Evolutionary conservation across 805 yeast species (phyloP).

Genomic region (Naumovozyma baii): DNA sequence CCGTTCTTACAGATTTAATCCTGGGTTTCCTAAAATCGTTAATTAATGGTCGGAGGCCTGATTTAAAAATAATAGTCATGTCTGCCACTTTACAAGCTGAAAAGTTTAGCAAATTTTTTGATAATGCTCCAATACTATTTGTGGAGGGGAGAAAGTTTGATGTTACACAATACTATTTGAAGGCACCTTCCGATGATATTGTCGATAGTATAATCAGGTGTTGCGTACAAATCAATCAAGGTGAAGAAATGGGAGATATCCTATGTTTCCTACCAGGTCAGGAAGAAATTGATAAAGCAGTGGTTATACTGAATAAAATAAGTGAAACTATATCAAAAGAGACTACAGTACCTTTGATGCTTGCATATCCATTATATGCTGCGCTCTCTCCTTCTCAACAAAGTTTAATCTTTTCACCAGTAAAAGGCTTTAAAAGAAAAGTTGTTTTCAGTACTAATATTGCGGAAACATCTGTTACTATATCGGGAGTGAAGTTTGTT

Average conservation of each 20-base stretch:
- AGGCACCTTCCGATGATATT: conserved; percentile 62
- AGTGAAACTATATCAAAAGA: conserved; percentile 61
- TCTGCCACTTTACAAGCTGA: conserved; percentile 92
- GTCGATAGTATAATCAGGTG: conserved; percentile 71
- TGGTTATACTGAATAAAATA: conserved; percentile 45
- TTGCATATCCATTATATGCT: conserved; percentile 83
- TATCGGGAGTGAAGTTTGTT: conserved; percentile 87
- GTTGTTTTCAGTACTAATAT: conserved; percentile 88
- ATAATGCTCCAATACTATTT: conserved; percentile 69
- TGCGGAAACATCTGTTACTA: conserved; percentile 96
- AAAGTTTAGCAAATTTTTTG: conserved; percentile 67
- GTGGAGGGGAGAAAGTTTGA: conserved; percentile 87
- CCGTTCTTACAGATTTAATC: conserved; percentile 79
- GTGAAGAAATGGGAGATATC: conserved; percentile 81
- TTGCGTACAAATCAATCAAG: conserved; percentile 65
- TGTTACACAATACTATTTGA: conserved; percentile 62
- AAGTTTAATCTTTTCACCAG: conserved; percentile 61
- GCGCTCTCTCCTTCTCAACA: conserved; percentile 84
- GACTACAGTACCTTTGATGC: conserved; percentile 52
- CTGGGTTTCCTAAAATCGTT: conserved; percentile 80
- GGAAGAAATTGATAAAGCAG: conserved; percentile 89
- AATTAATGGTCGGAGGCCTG: conserved; percentile 38
- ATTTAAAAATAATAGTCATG: conserved; percentile 73
- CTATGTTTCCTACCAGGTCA: conserved; percentile 91
- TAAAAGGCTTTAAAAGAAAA: conserved; percentile 63